These are phyloP conservation scores for Dictyophora rubrovolvata DNA, from an alignment of 768 basidiomycete species.

Conservation along the genomic window DNA sequence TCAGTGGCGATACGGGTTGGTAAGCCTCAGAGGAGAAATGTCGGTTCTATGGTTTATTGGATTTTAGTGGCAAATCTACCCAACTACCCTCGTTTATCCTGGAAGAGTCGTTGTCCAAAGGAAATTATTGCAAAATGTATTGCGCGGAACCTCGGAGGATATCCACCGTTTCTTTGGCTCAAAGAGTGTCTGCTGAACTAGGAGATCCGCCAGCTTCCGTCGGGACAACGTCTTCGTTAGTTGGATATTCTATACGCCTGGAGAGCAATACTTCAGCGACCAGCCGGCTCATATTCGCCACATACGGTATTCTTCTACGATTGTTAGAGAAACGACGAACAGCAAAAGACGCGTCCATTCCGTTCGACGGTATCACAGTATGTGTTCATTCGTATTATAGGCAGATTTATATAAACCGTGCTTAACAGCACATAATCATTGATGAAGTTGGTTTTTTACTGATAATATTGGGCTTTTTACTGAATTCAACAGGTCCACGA, in stretches of 20 bases:
- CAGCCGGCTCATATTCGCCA: conserved; percentile 76
- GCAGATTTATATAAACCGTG: neutral
- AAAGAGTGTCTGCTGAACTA: conserved; percentile 87
- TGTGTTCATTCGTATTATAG: conserved; percentile 16
- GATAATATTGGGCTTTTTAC: neutral
- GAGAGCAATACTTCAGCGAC: conserved; percentile 77
- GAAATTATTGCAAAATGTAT: conserved; percentile 79
- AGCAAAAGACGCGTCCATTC: conserved; percentile 57
- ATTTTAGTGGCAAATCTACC: conserved; percentile 85
- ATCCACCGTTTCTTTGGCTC: conserved; percentile 90
- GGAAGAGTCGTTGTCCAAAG: conserved; percentile 75
- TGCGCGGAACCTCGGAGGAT: conserved; percentile 95
- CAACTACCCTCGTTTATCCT: conserved; percentile 92
- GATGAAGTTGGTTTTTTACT: conserved; percentile 56
- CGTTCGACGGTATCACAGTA: conserved; percentile 93
- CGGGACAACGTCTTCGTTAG: conserved; percentile 67
- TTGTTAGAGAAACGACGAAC: conserved; percentile 89
- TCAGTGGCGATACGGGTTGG: conserved; percentile 80
- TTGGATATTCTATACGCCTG: conserved; percentile 90
- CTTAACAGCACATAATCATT: conserved; percentile 75
- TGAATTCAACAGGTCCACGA: conserved; percentile 64
- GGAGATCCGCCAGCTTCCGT: conserved; percentile 75
- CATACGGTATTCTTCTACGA: conserved; percentile 89
- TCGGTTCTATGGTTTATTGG: conserved; percentile 10
- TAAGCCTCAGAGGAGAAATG: conserved; percentile 19